Base-by-base conservation (phyloP, 202 grass and related monocot species). In the Schoenoplectus tabernaemontani region DNA sequence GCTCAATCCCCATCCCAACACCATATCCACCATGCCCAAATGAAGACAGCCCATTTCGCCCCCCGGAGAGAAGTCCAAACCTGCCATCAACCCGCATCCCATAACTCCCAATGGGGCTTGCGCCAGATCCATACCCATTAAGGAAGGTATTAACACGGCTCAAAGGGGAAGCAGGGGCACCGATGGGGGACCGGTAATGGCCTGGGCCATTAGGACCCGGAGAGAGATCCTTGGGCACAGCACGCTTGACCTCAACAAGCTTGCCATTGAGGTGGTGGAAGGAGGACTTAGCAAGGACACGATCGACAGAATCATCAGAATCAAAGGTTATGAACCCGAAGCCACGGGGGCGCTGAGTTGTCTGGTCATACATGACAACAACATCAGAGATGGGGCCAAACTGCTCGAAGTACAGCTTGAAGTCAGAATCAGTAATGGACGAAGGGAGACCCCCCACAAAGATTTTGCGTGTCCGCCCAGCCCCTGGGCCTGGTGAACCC, bases 281-380 rank as follows among this genome's bases (percentile, higher is more conserved):
- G 59, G 78, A 64, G 57, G 85, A 91, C 79, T 91, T 97, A 61
- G 89, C 80, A 43, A 97, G 78, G 3, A 82, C 91, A 82, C 89
- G 90, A 23, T 97, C 93, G 65, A 97, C 93, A 0, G 91, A 87
- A 2, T 90, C 87, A 71, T 93, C 93, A 6, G 90, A 93, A 76
- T 97, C 93, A 88, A 89, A 97, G 30, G 93, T 93, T 81, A 97
- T 97, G 82, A 97, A 97, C 42, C 93, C 93, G 37, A 97, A 97
- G 15, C 93, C 93, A 59, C 93, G 88, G 7, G 93, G 90, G 67
- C 93, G 87, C 82, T 93, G 91, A 1, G 93, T 97, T 78, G 85
- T 97, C 78, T 93, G 91, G 81, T 97, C 93, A n/a, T 97, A 91
- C 93, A 97, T 97, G 68, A 97, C 93, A 16, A 97, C 91, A 17